A percentile compares a stretch with the other conserved stretches of the same genome.
These are phyloP conservation scores for Lasiosphaeria miniovina DNA, from an alignment of 495 filamentous ascomycete species.

Conservation along the genomic window DNA sequence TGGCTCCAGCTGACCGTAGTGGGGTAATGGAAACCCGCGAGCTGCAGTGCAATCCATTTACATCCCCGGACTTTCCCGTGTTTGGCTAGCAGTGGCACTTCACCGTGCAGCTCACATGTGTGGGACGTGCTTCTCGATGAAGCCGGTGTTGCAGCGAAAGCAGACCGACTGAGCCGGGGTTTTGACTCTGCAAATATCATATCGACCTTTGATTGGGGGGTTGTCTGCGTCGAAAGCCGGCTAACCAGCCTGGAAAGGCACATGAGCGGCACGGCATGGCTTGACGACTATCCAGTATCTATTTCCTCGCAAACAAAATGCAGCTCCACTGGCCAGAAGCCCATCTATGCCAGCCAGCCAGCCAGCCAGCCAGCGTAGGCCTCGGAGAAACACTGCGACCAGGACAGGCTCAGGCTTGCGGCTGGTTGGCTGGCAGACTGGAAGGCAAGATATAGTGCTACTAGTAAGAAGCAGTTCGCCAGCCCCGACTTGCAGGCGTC, in stretches of 20 bases:
- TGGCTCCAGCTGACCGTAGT: not conserved
- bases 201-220: not conserved
- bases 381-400: too few species aligned
- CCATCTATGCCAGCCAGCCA: too few species aligned
- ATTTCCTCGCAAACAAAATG: too few species aligned
- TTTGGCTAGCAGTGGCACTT: conserved; percentile 1
- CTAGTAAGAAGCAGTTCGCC: too few species aligned
- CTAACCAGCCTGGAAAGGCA: not conserved
- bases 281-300: too few species aligned
- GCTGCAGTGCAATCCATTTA: conserved; percentile 1
- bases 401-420: too few species aligned
- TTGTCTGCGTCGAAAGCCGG: not conserved
- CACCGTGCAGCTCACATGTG: not conserved
- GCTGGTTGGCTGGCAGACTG: too few species aligned
- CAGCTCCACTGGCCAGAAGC: too few species aligned
- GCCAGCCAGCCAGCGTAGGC: too few species aligned
- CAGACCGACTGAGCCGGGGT: not conserved
- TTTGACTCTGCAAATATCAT: not conserved
- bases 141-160: conserved; percentile 2
- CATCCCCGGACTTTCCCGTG: not conserved
- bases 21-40: conserved; percentile 5
- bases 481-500: too few species aligned
- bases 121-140: not conserved
- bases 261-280: too few species aligned
- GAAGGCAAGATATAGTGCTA: too few species aligned